Evolutionary conservation across 2,329 filamentous ascomycete species (phyloP), one percentile per base, ranked within the genome.

Genomic region (Alternaria sp.): DNA sequence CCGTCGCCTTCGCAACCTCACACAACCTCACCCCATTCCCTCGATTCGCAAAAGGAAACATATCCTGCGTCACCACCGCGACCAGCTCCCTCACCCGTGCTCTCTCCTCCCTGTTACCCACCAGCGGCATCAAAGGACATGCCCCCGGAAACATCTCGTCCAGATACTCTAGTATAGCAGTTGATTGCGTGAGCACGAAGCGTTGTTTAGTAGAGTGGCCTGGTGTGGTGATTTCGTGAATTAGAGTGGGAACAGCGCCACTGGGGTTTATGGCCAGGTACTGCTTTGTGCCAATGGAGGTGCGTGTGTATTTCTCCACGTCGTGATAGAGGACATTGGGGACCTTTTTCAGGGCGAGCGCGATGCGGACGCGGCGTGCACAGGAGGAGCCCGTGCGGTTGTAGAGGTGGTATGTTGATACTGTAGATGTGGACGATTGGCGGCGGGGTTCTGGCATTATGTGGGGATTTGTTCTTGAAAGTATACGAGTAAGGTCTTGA

Each of bases 311-410:
- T 90, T 87, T 52, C 49, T 89, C 85, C 65, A 80, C 77, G 54
- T 85, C 83, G 63, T 88, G 80, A 6, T 89, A 83, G 69, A 89
- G 86, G 1, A 25, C 8, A 11, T 59, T 59, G 23, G 32, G 28
- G 5, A 59, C 15, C 1, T 17, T 3, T 23, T 90, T 90, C 54
- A 87, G 79, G 59, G 86, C 79, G 1, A 89, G 80, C 11, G 87
- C 86, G 62, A 90, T 89, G 87, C 49, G 87, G 6, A 90, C 79
- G 12, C 88, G 85, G 1, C 85, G 87, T 1, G 87, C 86, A 79
- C 87, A 90, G 15, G 87, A 89, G 51, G 88, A 90, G 65, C 86
- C 83, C 77, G 86, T 89, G 79, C 89, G 90, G 64, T 83, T 86
- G 80, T 90, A 84, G 10, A 90, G 83, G 2, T 77, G 81, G 70